These are phyloP conservation scores for Psilocybe sp. DNA, from an alignment of 768 basidiomycete genomes.

Conservation along the genomic window DNA sequence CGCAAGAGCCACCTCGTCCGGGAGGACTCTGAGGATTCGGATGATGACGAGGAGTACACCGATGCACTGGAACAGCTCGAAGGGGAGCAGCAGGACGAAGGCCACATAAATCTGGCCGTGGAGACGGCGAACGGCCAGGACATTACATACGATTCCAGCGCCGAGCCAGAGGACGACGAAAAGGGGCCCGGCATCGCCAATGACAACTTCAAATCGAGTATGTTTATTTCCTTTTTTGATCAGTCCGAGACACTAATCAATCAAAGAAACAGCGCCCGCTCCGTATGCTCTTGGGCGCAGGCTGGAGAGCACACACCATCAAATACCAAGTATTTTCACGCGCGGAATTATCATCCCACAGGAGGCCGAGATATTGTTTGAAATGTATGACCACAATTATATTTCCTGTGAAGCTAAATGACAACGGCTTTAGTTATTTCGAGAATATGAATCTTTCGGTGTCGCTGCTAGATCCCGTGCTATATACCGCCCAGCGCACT, in stretches of 20 bases:
- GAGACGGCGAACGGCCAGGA: constrained; percentile 41
- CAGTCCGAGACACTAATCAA: not conserved
- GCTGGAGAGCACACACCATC: constrained; percentile 40
- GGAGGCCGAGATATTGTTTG: constrained; percentile 72
- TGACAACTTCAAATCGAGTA: constrained; percentile 60
- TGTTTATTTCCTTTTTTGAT: constrained; percentile 18
- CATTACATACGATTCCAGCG: constrained; percentile 21
- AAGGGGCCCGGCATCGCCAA: constrained; percentile 64
- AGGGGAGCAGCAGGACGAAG: constrained; percentile 21
- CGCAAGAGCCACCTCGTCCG: constrained; percentile 49
- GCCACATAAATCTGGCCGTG: constrained; percentile 39
- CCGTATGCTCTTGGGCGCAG: constrained; percentile 37
- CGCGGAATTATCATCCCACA: constrained; percentile 57
- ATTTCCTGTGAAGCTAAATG: not conserved
- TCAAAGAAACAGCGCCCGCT: constrained; percentile 31
- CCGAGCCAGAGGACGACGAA: constrained; percentile 42
- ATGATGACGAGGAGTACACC: constrained; percentile 36
- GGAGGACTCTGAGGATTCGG: constrained; percentile 41
- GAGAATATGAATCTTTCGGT: constrained; percentile 77
- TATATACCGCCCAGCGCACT: constrained; percentile 82
- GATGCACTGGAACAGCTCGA: constrained; percentile 30
- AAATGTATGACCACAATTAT: constrained; percentile 45
- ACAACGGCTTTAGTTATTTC: constrained; percentile 51
- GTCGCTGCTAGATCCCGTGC: constrained; percentile 73
- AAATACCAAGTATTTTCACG: constrained; percentile 61